Percentiles rank a stretch among this genome's conserved stretches.
These are phyloP conservation scores for Dichotomopilus funicola DNA, from an alignment of 2,329 filamentous ascomycete species.

Conservation along the genomic window DNA sequence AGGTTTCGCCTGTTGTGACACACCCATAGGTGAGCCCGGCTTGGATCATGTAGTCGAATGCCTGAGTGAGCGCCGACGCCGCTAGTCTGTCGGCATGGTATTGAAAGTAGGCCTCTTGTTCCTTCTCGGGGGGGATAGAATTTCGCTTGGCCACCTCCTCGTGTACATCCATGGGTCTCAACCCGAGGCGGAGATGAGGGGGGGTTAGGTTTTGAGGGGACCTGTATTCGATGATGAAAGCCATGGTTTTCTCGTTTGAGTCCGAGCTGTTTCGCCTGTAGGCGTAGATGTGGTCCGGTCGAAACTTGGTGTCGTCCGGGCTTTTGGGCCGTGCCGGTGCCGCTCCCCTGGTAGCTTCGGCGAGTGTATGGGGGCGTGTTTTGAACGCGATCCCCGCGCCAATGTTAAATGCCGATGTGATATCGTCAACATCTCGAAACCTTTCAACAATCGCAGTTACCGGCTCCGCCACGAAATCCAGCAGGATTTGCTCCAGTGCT, in stretches of 20 bases:
- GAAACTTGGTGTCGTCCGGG: conserved; percentile 22
- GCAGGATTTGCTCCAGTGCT: conserved; percentile 26
- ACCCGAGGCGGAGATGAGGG: conserved; percentile 35
- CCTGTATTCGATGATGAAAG: conserved; percentile 40
- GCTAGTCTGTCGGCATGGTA: conserved; percentile 34
- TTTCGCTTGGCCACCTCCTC: conserved; percentile 26
- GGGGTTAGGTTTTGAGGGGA: conserved; percentile 40
- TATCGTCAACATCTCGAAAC: conserved; percentile 21
- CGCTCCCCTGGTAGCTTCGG: conserved; percentile 21
- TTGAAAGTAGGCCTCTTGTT: conserved; percentile 29
- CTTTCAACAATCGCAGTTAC: conserved; percentile 28
- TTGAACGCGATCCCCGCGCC: conserved; percentile 29
- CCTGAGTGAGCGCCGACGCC: conserved; percentile 39
- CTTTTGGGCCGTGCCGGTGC: not conserved
- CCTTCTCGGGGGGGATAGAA: conserved; percentile 23
- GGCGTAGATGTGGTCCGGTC: conserved; percentile 31
- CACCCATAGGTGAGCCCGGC: conserved; percentile 38
- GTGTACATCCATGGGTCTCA: conserved; percentile 37
- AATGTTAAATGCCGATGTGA: conserved; percentile 23
- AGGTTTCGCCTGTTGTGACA: conserved; percentile 37
- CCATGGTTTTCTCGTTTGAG: conserved; percentile 19
- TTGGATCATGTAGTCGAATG: conserved; percentile 45
- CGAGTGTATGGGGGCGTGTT: conserved; percentile 26
- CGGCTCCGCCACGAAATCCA: conserved; percentile 28
- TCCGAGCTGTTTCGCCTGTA: conserved; percentile 16